These are phyloP conservation scores for Herpetomonas tarakana DNA, from an alignment of 208 protist genomes.

Conservation along the genomic window DNA sequence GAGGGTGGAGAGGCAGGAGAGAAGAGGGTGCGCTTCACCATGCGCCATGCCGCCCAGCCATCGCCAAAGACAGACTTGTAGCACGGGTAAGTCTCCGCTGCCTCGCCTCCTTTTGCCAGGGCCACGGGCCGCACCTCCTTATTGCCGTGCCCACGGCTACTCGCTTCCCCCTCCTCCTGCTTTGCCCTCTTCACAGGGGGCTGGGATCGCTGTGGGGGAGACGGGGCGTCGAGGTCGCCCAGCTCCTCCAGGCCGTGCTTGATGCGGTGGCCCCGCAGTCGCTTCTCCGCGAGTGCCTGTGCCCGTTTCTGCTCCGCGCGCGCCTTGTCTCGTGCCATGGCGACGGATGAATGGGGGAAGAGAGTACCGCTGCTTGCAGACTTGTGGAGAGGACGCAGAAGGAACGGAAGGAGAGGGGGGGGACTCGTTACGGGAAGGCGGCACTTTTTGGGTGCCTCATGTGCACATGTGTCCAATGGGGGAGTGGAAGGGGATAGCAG, in stretches of 20 bases:
- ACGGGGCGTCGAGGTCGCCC: constrained; percentile 51
- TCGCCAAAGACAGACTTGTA: constrained; percentile 45
- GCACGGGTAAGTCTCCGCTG: neutral
- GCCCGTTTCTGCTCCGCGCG: constrained; percentile 13
- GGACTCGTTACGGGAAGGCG: too few species aligned
- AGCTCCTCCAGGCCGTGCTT: constrained; percentile 65
- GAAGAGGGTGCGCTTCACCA: constrained; percentile 67
- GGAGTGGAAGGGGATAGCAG: too few species aligned
- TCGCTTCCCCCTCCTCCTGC: constrained; percentile 1
- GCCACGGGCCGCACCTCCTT: neutral
- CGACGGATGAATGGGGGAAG: neutral
- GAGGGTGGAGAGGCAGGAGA: constrained; percentile 12
- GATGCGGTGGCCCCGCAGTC: constrained; percentile 63
- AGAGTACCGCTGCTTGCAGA: too few species aligned
- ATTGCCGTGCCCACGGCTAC: neutral
- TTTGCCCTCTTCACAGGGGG: too few species aligned
- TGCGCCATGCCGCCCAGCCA: constrained; percentile 63
- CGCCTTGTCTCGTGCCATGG: neutral
- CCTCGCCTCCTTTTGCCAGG: neutral
- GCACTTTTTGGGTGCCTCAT: too few species aligned
- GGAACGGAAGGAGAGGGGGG: neutral
- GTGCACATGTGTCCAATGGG: too few species aligned
- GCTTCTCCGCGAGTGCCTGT: constrained; percentile 25
- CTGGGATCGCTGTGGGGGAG: too few species aligned
- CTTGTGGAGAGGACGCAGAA: neutral